Percentiles rank a stretch among this genome's conserved stretches.
These are phyloP conservation scores for Trametes pubescens DNA, from an alignment of 1,284 basidiomycete genomes.

Conservation along the genomic window DNA sequence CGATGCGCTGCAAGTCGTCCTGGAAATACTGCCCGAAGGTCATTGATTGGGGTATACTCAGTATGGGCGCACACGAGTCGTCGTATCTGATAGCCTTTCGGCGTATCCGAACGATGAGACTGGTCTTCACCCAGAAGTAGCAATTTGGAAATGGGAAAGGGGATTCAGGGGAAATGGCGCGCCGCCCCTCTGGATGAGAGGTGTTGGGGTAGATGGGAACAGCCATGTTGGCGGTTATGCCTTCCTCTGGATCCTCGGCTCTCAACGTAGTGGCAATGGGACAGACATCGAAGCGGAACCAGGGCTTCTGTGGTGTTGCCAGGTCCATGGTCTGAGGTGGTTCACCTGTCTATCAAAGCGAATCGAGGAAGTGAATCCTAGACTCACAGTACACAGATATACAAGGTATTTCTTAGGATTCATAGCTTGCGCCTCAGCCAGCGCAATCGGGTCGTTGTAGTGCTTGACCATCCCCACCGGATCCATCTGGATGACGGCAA, in stretches of 20 bases:
- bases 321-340: slow-evolving; percentile 3
- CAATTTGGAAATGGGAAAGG: slow-evolving; percentile 11
- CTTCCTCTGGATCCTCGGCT: neutral
- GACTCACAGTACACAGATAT: slow-evolving; percentile 3
- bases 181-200: neutral
- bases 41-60: neutral
- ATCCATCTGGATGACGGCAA: slow-evolving; percentile 1
- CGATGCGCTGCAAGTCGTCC: neutral
- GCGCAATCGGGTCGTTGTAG: neutral
- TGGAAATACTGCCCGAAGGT: neutral
- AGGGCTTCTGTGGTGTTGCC: neutral
- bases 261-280: slow-evolving; percentile 6
- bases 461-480: slow-evolving; percentile 4
- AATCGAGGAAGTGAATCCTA: slow-evolving; percentile 2
- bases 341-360: neutral
- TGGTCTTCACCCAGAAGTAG: slow-evolving; percentile 6
- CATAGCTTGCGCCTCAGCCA: neutral
- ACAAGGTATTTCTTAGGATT: slow-evolving; percentile 3
- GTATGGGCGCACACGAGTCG: neutral
- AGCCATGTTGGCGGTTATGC: slow-evolving; percentile 16
- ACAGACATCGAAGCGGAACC: slow-evolving; percentile 7
- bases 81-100: neutral
- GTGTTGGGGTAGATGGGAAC: slow-evolving; percentile 8
- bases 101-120: neutral
- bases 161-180: neutral